Evolutionary conservation across 2,329 filamentous ascomycete genomes (phyloP).

Genomic region (Aspergillus chevalieri): DNA sequence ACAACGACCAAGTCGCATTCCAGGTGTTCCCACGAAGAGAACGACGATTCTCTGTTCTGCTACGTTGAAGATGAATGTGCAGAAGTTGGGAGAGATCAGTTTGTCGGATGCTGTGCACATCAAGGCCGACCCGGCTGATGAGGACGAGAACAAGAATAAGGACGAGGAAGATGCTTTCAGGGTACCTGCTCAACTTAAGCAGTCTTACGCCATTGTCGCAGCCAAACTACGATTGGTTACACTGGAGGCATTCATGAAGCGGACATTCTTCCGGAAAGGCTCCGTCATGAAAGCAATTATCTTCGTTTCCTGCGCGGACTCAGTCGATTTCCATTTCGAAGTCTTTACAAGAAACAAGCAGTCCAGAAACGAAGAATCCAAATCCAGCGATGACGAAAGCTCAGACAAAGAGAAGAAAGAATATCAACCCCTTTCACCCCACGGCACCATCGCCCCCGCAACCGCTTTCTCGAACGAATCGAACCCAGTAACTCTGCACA

Average conservation of each 20-base stretch:
- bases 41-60: conserved; percentile 91
- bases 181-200: conserved; percentile 88
- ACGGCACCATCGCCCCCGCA: conserved; percentile 51
- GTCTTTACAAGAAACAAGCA: conserved; percentile 53
- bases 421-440: conserved; percentile 21
- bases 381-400: conserved; percentile 15
- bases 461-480: conserved; percentile 67
- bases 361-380: conserved; percentile 18
- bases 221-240: conserved; percentile 88
- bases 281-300: conserved; percentile 95
- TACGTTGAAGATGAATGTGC: conserved; percentile 96
- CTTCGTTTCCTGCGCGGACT: conserved; percentile 95
- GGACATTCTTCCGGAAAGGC: conserved; percentile 79
- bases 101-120: conserved; percentile 88
- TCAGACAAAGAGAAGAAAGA: conserved; percentile 16
- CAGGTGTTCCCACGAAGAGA: conserved; percentile 63
- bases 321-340: conserved; percentile 93
- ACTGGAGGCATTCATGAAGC: conserved; percentile 74
- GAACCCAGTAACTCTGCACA: conserved; percentile 73
- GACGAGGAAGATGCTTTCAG: conserved; percentile 58
- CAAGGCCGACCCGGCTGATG: conserved; percentile 56
- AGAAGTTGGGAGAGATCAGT: conserved; percentile 88
- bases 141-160: conserved; percentile 44
- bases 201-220: conserved; percentile 80
- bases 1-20: conserved; percentile 56